Evolutionary conservation across 2,329 filamentous ascomycete genomes (phyloP), one percentile per base, ranked within the genome.

Genomic region (Bipolaris zeicola): DNA sequence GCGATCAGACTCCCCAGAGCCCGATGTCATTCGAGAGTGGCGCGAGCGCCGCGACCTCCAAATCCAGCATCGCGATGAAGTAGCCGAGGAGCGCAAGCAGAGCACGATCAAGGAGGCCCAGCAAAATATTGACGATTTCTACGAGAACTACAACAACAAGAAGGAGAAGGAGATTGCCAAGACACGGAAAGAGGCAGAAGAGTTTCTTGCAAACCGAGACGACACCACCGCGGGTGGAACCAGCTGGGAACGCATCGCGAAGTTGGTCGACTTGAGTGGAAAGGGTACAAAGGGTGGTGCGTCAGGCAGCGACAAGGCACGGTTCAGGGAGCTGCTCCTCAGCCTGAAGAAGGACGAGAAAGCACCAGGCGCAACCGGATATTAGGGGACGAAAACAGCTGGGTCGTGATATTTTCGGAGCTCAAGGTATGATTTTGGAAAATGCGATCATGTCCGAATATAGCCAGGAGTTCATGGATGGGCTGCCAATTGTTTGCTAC

Each of bases 101-200:
- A 88, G 94, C 76, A 97, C 92, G 1, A 81, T 97, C 73, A 87
- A 91, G 76, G 92, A 95, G 67, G 95, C 95, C 10, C 92, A 92
- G 73, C 86, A 93, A 75, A 95, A 96, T 77, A 96, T 99, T 63
- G 95, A 99, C 76, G 95, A 97, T 76, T 99, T 98, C 80, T 99
- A 99, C 83, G 93, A 97, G 74, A 97, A 96, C 79, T 99, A 99
- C 83, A 98, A 98, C 82, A 88, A 89, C 78, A 96, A 97, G 82
- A 94, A 95, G 77, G 95, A 99, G 77, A 98, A 98, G 85, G 87
- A 86, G 57, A 89, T 97, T 66, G 83, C 89, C 20, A 91, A 96
- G 81, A 95, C 94, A 54, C 87, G 89, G 70, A 89, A 90, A 76
- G 95, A 99, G 68, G 95, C 94, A 6, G 94, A 98, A 72, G 88